Conservation (phyloP, 2,329 filamentous ascomycete genomes). For the Whalleya microplaca region DNA sequence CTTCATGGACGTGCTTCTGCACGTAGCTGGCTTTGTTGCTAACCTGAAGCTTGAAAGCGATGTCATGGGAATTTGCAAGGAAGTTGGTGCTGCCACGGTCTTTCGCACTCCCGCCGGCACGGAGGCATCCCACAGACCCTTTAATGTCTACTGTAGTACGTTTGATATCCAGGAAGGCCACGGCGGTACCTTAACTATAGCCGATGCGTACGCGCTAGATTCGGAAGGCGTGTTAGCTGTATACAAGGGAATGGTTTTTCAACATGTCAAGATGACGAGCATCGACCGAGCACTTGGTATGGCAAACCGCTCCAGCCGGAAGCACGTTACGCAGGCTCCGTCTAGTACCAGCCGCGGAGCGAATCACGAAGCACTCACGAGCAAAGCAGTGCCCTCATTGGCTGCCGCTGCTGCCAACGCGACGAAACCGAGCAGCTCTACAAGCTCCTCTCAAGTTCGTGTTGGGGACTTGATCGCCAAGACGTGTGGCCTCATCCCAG, state of each 20-base stretch:
- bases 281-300: conserved; percentile 1
- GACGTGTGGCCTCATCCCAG: neutral
- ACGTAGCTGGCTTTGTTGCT: conserved; percentile 26
- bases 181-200: neutral
- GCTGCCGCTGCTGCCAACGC: neutral
- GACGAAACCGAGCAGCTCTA: neutral
- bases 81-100: conserved; percentile 7
- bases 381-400: neutral
- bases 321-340: too few species aligned
- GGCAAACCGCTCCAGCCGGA: neutral
- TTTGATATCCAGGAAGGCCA: neutral
- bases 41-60: conserved; percentile 14
- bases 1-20: conserved; percentile 23
- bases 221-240: conserved; percentile 1
- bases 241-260: conserved; percentile 6
- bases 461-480: conserved; percentile 1
- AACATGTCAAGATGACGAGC: conserved; percentile 1
- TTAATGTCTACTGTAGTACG: conserved; percentile 13
- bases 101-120: neutral
- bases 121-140: neutral
- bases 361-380: neutral
- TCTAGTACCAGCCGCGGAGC: neutral
- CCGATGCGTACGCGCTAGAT: conserved; percentile 3
- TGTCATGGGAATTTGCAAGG: conserved; percentile 21
- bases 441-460: too few species aligned